Conservation (phyloP, 768 basidiomycete genomes). For the Tubosaeta sp. region DNA sequence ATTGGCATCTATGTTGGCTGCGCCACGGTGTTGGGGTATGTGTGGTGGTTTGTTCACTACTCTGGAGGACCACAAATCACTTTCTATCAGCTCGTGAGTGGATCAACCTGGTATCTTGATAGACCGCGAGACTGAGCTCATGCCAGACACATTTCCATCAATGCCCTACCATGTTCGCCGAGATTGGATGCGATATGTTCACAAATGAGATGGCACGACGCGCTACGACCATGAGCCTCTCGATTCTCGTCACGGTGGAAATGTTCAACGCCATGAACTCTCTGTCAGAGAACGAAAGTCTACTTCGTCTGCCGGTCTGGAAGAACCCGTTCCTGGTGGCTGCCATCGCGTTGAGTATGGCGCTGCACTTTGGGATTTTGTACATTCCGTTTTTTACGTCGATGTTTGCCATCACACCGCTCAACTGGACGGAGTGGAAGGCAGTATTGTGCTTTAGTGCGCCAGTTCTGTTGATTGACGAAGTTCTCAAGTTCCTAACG, state of each 20-base stretch:
- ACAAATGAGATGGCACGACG: slow-evolving; percentile 78
- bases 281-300: slow-evolving; percentile 92
- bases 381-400: slow-evolving; percentile 96
- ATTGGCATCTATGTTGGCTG: slow-evolving; percentile 92
- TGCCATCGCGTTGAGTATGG: slow-evolving; percentile 89
- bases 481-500: slow-evolving; percentile 79
- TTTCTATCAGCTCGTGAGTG: slow-evolving; percentile 84
- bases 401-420: slow-evolving; percentile 86
- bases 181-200: slow-evolving; percentile 96
- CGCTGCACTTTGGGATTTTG: slow-evolving; percentile 87
- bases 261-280: slow-evolving; percentile 99
- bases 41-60: slow-evolving; percentile 99
- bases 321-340: slow-evolving; percentile 90
- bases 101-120: not conserved
- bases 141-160: slow-evolving; percentile 92
- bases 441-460: slow-evolving; percentile 85
- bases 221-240: slow-evolving; percentile 94
- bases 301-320: slow-evolving; percentile 88
- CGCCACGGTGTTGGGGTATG: slow-evolving; percentile 96
- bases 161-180: slow-evolving; percentile 76
- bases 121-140: slow-evolving; percentile 3
- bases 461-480: slow-evolving; percentile 88
- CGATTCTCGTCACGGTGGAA: slow-evolving; percentile 92
- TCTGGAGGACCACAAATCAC: slow-evolving; percentile 87
- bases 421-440: slow-evolving; percentile 95